phyloP scores from a whole-genome alignment of 257 asterid species.

The Euphrasia confusa region DNA sequence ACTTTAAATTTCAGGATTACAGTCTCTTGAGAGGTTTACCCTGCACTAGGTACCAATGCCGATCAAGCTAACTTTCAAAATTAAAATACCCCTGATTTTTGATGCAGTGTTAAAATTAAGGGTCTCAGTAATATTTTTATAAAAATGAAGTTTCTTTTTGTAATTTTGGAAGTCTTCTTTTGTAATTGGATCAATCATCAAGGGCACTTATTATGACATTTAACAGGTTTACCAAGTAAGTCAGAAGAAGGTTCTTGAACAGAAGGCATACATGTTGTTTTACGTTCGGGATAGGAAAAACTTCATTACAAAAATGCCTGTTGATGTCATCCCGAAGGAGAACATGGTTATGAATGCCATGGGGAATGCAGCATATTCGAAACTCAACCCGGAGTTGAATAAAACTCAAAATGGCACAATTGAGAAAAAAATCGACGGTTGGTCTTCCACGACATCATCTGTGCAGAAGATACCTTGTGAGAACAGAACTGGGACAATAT shows the following conservation, averaged over 20 bases:
- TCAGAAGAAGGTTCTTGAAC: slow-evolving; percentile 76
- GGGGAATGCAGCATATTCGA: slow-evolving; percentile 39
- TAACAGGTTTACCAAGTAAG: slow-evolving; percentile 78
- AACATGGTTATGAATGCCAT: slow-evolving; percentile 15
- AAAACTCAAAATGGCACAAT: slow-evolving; percentile 30
- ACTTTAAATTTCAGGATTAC: too few relatives aligned
- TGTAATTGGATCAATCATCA: too few relatives aligned
- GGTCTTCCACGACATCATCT: slow-evolving; percentile 30
- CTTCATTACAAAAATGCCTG: slow-evolving; percentile 38
- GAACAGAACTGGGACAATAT: slow-evolving; percentile 25
- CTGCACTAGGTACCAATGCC: too few relatives aligned
- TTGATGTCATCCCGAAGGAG: slow-evolving; percentile 40
- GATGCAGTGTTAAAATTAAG: too few relatives aligned
- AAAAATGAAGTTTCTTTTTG: too few relatives aligned
- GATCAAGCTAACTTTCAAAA: too few relatives aligned
- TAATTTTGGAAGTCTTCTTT: too few relatives aligned
- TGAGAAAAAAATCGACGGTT: slow-evolving; percentile 30
- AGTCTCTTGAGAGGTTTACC: too few relatives aligned
- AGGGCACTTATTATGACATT: slow-evolving; percentile 15
- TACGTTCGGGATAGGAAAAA: slow-evolving; percentile 71
- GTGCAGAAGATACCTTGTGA: slow-evolving; percentile 12
- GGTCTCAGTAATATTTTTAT: too few relatives aligned
- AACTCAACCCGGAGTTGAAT: slow-evolving; percentile 30
- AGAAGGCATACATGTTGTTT: slow-evolving; percentile 94
- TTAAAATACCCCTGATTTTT: too few relatives aligned